Conservation (phyloP, 2,329 filamentous ascomycete species). For the Aspergillus brunneoviolaceus region DNA sequence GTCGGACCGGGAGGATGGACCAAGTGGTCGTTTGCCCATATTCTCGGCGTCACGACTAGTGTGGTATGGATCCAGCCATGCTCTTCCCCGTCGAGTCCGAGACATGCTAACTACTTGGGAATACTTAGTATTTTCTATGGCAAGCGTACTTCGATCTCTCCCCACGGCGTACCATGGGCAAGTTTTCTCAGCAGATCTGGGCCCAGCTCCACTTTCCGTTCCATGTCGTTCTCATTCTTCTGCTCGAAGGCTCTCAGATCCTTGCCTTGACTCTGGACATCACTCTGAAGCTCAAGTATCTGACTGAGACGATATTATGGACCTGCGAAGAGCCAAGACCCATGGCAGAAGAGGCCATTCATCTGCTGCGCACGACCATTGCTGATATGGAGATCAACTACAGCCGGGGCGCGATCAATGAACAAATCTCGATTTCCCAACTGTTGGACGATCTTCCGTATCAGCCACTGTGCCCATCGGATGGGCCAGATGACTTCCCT, state of each 20-base stretch:
- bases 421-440: conserved; percentile 33
- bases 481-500: conserved; percentile 19
- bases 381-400: conserved; percentile 43
- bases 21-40: conserved; percentile 41
- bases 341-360: conserved; percentile 27
- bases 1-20: conserved; percentile 42
- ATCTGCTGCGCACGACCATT: conserved; percentile 39
- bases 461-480: conserved; percentile 31
- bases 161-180: conserved; percentile 51
- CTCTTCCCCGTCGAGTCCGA: background rate
- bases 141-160: conserved; percentile 62
- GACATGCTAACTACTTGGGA: conserved; percentile 8
- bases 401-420: conserved; percentile 31
- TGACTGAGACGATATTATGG: conserved; percentile 39
- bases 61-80: conserved; percentile 28
- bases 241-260: conserved; percentile 65
- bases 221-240: conserved; percentile 61
- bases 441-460: conserved; percentile 33
- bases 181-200: conserved; percentile 58
- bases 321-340: conserved; percentile 41
- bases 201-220: conserved; percentile 59
- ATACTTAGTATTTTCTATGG: conserved; percentile 57
- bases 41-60: conserved; percentile 38
- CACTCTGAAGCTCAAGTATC: conserved; percentile 42
- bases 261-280: conserved; percentile 49